phyloP scores from a whole-genome alignment of 352 stramenopile genomes.

The Pythium chondricola region DNA sequence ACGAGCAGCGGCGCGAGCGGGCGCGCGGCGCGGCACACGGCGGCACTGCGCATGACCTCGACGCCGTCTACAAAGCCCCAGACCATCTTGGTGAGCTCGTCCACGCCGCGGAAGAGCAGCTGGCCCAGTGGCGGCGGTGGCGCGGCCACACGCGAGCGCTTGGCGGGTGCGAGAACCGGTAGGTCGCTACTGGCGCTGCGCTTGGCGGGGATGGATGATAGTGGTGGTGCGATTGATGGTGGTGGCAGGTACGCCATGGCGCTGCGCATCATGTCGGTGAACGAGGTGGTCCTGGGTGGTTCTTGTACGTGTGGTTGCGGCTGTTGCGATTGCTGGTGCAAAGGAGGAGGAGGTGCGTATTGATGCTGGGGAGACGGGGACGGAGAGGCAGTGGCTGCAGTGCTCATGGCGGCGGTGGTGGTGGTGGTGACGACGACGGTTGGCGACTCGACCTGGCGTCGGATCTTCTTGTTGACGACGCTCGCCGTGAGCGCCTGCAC shows the following conservation, averaged over 20 bases:
- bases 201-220: not conserved
- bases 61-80: constrained; percentile 75
- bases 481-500: constrained; percentile 73
- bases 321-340: not conserved
- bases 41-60: constrained; percentile 70
- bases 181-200: constrained; percentile 3
- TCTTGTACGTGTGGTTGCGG: not conserved
- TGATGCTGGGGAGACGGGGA: not conserved
- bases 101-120: constrained; percentile 55
- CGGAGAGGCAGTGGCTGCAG: not conserved
- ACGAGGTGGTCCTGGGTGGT: not conserved
- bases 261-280: constrained; percentile 18
- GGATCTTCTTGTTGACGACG: constrained; percentile 86
- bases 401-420: not conserved
- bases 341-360: too few species aligned
- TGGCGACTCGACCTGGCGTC: constrained; percentile 28
- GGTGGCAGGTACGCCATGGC: not conserved
- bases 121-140: constrained; percentile 19
- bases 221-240: not conserved
- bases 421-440: not conserved
- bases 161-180: not conserved
- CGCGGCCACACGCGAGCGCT: not conserved
- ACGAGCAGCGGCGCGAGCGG: constrained; percentile 54
- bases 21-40: constrained; percentile 37
- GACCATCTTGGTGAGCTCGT: constrained; percentile 64